phyloP scores from a whole-genome alignment of 73 alveolate species.

The Paramecium caudatum region DNA sequence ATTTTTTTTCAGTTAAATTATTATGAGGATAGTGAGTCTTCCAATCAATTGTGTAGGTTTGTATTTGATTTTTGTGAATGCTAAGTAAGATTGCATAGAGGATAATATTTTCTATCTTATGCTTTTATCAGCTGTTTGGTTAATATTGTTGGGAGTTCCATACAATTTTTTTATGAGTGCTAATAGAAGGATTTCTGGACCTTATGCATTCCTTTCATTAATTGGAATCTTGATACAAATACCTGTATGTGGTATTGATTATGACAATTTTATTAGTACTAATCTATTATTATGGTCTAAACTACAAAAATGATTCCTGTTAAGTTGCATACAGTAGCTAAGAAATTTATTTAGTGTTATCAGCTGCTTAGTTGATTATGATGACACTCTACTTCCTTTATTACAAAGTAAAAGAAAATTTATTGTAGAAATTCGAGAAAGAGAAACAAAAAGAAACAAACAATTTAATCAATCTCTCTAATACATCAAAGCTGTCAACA shows the following conservation, averaged over 20 bases:
- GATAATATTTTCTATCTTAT: conserved; percentile 52
- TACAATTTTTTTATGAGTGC: conserved; percentile 43
- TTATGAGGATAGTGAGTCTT: neutral
- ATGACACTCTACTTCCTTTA: too few relatives aligned
- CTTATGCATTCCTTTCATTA: neutral
- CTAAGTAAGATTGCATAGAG: neutral
- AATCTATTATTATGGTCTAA: neutral
- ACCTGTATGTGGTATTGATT: neutral
- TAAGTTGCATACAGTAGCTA: neutral
- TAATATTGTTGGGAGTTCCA: conserved; percentile 43
- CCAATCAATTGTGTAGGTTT: conserved; percentile 32
- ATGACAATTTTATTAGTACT: neutral
- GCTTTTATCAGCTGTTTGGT: neutral
- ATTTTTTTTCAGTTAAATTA: conserved; percentile 42
- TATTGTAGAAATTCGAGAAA: too few relatives aligned
- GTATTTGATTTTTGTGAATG: neutral
- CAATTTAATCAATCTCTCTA: too few relatives aligned
- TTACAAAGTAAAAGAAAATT: too few relatives aligned
- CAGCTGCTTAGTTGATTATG: too few relatives aligned
- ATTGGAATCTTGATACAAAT: neutral
- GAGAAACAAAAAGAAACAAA: too few relatives aligned
- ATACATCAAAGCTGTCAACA: too few relatives aligned
- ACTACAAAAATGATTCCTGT: conserved; percentile 6
- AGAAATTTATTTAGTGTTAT: neutral
- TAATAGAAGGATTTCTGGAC: neutral